Evolutionary conservation across 2,329 filamentous ascomycete genomes (phyloP).

Genomic region (Aspergillus sp.): DNA sequence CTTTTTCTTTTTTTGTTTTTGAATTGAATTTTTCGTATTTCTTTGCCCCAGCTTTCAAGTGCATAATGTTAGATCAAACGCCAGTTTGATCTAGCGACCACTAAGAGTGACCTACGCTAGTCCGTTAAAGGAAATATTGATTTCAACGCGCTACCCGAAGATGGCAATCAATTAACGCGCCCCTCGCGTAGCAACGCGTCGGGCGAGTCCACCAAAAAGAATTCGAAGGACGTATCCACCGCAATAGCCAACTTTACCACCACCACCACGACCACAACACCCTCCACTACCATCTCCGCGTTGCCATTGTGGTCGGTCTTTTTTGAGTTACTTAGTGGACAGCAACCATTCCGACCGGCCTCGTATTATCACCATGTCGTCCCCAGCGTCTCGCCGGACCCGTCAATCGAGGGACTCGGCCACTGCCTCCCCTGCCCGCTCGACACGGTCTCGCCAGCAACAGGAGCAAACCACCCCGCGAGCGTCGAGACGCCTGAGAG

Average conservation of each 20-base stretch:
- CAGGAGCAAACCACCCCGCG: conserved; percentile 40
- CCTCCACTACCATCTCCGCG: not conserved
- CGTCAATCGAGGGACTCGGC: conserved; percentile 34
- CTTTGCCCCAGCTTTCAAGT: not conserved
- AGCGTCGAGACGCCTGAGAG: conserved; percentile 36
- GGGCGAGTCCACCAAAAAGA: conserved; percentile 7
- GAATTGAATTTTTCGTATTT: not conserved
- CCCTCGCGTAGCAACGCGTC: conserved; percentile 22
- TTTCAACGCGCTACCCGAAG: conserved; percentile 15
- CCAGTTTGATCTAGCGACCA: not conserved
- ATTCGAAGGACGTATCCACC: conserved; percentile 7
- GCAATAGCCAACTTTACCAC: conserved; percentile 10
- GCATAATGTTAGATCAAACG: not conserved
- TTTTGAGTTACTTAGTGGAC: not conserved
- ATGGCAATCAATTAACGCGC: conserved; percentile 29
- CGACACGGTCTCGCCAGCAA: conserved; percentile 27
- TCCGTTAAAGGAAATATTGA: not conserved
- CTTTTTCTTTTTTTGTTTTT: not conserved
- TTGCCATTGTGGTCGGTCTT: not conserved
- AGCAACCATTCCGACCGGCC: not conserved
- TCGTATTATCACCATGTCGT: conserved; percentile 31
- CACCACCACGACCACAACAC: conserved; percentile 13
- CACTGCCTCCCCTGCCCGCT: conserved; percentile 33
- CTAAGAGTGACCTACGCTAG: not conserved
- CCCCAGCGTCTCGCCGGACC: conserved; percentile 37